phyloP scores from a whole-genome alignment of 805 yeast genomes.

The Metschnikowia henanensis region DNA sequence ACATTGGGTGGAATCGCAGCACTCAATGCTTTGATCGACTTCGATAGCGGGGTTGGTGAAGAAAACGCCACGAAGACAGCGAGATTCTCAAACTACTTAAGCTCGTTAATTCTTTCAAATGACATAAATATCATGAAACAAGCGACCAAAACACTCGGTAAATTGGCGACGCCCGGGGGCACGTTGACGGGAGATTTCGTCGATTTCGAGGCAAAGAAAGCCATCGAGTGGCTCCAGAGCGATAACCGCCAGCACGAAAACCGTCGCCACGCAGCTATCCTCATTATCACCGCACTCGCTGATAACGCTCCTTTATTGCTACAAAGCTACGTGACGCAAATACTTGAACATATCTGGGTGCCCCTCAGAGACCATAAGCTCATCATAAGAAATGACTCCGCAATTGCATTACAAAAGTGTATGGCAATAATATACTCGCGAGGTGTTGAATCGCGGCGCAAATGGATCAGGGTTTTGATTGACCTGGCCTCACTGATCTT shows the following conservation, averaged over 20 bases:
- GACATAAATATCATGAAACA: constrained; percentile 83
- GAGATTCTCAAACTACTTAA: constrained; percentile 83
- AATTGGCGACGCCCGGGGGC: constrained; percentile 86
- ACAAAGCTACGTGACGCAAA: constrained; percentile 73
- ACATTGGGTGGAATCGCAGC: constrained; percentile 92
- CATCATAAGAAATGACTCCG: constrained; percentile 79
- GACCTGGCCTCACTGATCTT: constrained; percentile 67
- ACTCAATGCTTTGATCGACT: constrained; percentile 81
- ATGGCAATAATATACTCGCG: constrained; percentile 77
- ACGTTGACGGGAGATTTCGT: constrained; percentile 89
- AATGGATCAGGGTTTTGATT: constrained; percentile 73
- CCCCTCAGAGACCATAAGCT: constrained; percentile 80
- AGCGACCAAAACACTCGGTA: constrained; percentile 87
- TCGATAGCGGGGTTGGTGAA: constrained; percentile 72
- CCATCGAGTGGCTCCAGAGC: constrained; percentile 89
- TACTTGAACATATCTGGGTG: constrained; percentile 82
- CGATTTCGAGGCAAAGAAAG: constrained; percentile 85
- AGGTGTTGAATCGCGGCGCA: constrained; percentile 65
- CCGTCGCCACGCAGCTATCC: constrained; percentile 87
- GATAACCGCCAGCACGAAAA: constrained; percentile 73
- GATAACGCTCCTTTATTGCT: constrained; percentile 83
- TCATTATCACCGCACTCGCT: constrained; percentile 81
- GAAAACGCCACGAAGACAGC: constrained; percentile 89
- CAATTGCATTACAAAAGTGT: constrained; percentile 75
- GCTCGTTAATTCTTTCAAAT: constrained; percentile 75